Conservation (phyloP, 352 stramenopile species). For the Pythium myriotylum region DNA sequence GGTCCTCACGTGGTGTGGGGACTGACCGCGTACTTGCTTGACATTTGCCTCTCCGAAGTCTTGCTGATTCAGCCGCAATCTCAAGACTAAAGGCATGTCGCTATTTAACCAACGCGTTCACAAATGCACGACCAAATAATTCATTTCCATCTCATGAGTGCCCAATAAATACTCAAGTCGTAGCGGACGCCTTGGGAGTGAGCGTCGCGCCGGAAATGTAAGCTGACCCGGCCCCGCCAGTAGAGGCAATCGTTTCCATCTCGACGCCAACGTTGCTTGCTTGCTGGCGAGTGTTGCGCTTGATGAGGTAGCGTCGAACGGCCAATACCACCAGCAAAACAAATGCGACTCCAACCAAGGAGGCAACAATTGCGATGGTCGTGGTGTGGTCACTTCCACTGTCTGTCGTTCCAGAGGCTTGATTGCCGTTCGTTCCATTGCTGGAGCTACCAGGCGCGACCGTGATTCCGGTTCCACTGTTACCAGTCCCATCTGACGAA, state of each 20-base stretch:
- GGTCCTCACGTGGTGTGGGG: constrained; percentile 96
- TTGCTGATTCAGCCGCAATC: constrained; percentile 37
- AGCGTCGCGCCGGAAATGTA: constrained; percentile 5
- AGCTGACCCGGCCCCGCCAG: not conserved
- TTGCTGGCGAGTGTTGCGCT: constrained; percentile 12
- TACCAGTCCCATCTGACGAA: not conserved
- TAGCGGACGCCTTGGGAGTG: constrained; percentile 1
- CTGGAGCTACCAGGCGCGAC: constrained; percentile 3
- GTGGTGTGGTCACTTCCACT: not conserved
- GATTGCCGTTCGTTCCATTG: not conserved
- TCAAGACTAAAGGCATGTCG: constrained; percentile 1
- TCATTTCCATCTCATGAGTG: not conserved
- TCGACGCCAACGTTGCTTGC: constrained; percentile 12
- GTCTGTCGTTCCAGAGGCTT: not conserved
- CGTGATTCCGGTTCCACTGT: constrained; percentile 30
- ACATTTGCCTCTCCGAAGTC: constrained; percentile 84
- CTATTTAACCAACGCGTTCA: constrained; percentile 18
- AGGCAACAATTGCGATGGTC: constrained; percentile 8
- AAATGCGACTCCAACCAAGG: constrained; percentile 11
- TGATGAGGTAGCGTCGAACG: constrained; percentile 5
- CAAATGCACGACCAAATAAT: constrained; percentile 1
- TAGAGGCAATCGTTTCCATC: constrained; percentile 18
- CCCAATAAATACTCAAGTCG: constrained; percentile 15
- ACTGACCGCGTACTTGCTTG: constrained; percentile 95
- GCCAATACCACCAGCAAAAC: constrained; percentile 8